These are phyloP conservation scores for Solanum etuberosum DNA, from an alignment of 257 asterid genomes.

Conservation along the genomic window DNA sequence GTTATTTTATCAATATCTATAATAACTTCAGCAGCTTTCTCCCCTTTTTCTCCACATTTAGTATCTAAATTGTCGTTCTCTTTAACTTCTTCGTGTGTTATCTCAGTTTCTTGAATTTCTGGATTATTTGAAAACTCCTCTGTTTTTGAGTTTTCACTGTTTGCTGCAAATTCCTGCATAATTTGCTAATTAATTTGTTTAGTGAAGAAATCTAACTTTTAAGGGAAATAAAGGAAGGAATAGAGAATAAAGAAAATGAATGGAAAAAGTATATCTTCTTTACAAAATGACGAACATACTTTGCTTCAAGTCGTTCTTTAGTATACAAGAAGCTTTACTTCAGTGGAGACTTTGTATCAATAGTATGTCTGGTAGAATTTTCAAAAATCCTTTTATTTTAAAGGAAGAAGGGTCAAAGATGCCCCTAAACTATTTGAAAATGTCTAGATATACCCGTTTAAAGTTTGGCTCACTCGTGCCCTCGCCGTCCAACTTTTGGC, in stretches of 20 bases:
- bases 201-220: background rate
- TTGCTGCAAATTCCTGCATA: background rate
- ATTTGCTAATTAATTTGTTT: background rate
- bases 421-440: too few species aligned
- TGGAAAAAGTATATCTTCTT: background rate
- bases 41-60: background rate
- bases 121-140: background rate
- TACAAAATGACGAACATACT: background rate
- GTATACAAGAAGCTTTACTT: background rate
- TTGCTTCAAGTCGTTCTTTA: background rate
- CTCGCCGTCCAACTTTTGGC: too few species aligned
- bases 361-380: fast-evolving
- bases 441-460: too few species aligned
- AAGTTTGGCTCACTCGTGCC: too few species aligned
- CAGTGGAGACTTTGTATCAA: background rate
- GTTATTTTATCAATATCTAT: slow-evolving; percentile 1
- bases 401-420: too few species aligned
- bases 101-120: background rate
- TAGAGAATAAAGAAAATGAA: background rate
- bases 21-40: background rate
- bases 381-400: background rate
- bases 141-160: background rate
- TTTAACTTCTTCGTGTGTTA: background rate
- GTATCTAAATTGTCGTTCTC: background rate
- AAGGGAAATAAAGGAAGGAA: background rate